Evolutionary conservation across 768 basidiomycete species (phyloP).

Genomic region (Rhodotorula diobovata): DNA sequence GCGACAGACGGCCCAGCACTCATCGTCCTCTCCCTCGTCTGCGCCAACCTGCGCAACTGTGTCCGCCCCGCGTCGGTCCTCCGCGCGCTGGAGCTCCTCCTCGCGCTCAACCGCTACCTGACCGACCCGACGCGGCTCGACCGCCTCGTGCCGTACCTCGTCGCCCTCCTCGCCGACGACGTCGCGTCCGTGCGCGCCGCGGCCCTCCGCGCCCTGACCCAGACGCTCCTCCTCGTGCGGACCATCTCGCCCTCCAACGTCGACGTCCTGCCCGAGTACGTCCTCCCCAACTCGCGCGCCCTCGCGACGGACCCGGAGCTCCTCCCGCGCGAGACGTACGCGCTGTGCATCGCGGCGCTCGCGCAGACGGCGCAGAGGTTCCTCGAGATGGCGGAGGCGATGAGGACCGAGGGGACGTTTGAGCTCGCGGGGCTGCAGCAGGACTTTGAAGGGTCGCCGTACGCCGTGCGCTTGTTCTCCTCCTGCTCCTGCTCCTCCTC

Average conservation of each 20-base stretch:
- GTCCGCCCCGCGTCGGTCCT: slow-evolving; percentile 77
- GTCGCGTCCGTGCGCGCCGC: slow-evolving; percentile 73
- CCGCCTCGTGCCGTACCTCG: slow-evolving; percentile 83
- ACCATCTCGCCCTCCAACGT: slow-evolving; percentile 49
- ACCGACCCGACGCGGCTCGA: slow-evolving; percentile 95
- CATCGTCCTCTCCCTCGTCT: slow-evolving; percentile 77
- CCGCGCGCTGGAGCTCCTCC: slow-evolving; percentile 75
- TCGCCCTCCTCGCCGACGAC: slow-evolving; percentile 83
- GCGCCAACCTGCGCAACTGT: slow-evolving; percentile 84
- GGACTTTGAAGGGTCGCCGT: slow-evolving; percentile 58
- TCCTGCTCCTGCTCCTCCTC: background rate
- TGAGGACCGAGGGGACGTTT: slow-evolving; percentile 68
- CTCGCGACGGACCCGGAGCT: slow-evolving; percentile 78
- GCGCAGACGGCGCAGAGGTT: slow-evolving; percentile 82
- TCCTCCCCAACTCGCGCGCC: slow-evolving; percentile 81
- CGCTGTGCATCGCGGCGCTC: slow-evolving; percentile 75
- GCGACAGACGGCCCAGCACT: slow-evolving; percentile 84
- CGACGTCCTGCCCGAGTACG: slow-evolving; percentile 87
- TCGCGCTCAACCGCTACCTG: slow-evolving; percentile 69
- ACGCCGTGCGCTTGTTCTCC: background rate
- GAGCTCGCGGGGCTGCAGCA: slow-evolving; percentile 68
- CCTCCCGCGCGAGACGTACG: slow-evolving; percentile 71
- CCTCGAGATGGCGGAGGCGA: slow-evolving; percentile 86
- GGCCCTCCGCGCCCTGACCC: slow-evolving; percentile 70
- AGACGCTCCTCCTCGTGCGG: slow-evolving; percentile 53